phyloP scores from a whole-genome alignment of 768 basidiomycete genomes.

The Kwoniella shandongensis region DNA sequence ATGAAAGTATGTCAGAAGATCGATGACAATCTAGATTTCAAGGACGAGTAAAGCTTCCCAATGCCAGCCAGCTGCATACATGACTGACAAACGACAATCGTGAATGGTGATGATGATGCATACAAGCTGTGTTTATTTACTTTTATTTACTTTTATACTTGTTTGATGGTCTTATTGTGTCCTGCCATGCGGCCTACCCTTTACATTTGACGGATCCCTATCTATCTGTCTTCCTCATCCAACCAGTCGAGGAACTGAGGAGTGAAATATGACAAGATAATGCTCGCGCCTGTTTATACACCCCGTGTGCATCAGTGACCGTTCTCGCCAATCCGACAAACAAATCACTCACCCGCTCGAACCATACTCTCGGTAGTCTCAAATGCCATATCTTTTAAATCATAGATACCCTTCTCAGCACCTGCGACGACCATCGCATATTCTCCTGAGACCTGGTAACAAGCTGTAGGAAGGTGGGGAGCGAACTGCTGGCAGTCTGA shows the following conservation, averaged over 20 bases:
- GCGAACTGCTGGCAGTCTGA: slow-evolving; percentile 79
- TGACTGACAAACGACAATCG: too few relatives aligned
- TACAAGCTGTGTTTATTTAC: too few relatives aligned
- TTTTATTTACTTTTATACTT: too few relatives aligned
- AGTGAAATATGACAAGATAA: slow-evolving; percentile 93
- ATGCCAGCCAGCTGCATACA: too few relatives aligned
- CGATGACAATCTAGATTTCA: too few relatives aligned
- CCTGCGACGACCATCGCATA: slow-evolving; percentile 97
- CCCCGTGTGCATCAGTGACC: background rate
- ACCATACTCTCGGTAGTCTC: slow-evolving; percentile 89
- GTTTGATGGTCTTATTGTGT: too few relatives aligned
- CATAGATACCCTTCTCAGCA: slow-evolving; percentile 89
- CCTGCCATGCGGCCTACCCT: too few relatives aligned
- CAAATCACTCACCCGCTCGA: slow-evolving; percentile 68
- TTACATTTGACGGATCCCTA: too few relatives aligned
- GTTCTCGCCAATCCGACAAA: background rate
- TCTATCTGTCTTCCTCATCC: slow-evolving; percentile 45
- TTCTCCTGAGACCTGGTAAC: slow-evolving; percentile 91
- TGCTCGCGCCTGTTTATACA: slow-evolving; percentile 67
- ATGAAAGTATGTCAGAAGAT: too few relatives aligned
- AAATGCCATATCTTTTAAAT: slow-evolving; percentile 87
- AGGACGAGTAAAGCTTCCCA: too few relatives aligned
- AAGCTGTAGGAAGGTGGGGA: slow-evolving; percentile 86
- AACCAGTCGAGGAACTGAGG: slow-evolving; percentile 81
- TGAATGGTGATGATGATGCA: too few relatives aligned